These are phyloP conservation scores for Ganoderma leucocontextum DNA, from an alignment of 1,284 basidiomycete species.

Conservation along the genomic window DNA sequence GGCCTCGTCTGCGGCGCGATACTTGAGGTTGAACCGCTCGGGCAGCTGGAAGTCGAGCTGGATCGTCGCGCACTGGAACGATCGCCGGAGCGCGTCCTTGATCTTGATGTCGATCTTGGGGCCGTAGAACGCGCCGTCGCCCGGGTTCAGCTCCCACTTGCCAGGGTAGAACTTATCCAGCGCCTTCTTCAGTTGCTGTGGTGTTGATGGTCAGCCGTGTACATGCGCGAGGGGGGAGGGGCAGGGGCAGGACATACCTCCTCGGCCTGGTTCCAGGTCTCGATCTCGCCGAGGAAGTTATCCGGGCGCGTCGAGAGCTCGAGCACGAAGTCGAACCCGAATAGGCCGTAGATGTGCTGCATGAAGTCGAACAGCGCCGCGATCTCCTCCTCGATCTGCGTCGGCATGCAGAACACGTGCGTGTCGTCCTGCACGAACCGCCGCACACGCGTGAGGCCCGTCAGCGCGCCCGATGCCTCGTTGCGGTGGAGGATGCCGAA, in stretches of 20 bases:
- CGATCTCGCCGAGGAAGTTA: constrained; percentile 91
- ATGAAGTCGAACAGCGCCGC: constrained; percentile 93
- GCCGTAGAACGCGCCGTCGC: constrained; percentile 97
- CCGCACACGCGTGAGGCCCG: constrained; percentile 92
- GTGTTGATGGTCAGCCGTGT: background rate
- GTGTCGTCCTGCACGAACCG: constrained; percentile 98
- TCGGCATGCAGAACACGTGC: constrained; percentile 97
- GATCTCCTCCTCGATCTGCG: constrained; percentile 93
- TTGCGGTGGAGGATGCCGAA: constrained; percentile 99
- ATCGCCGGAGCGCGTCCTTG: constrained; percentile 89
- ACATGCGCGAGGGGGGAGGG: background rate
- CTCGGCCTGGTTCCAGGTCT: constrained; percentile 93
- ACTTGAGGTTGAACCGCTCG: constrained; percentile 96
- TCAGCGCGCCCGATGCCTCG: constrained; percentile 95
- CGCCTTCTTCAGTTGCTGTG: constrained; percentile 83
- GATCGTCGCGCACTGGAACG: constrained; percentile 98
- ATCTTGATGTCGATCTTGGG: constrained; percentile 99
- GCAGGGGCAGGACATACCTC: constrained; percentile 52
- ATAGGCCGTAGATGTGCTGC: constrained; percentile 93
- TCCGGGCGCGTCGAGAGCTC: constrained; percentile 97
- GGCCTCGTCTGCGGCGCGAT: constrained; percentile 79
- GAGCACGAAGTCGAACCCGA: constrained; percentile 96
- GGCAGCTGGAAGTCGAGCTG: constrained; percentile 99
- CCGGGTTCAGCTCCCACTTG: constrained; percentile 94
- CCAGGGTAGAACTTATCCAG: constrained; percentile 91